Base-by-base conservation (phyloP, 1,284 basidiomycete genomes). In the Singerocomus inundabilis region DNA sequence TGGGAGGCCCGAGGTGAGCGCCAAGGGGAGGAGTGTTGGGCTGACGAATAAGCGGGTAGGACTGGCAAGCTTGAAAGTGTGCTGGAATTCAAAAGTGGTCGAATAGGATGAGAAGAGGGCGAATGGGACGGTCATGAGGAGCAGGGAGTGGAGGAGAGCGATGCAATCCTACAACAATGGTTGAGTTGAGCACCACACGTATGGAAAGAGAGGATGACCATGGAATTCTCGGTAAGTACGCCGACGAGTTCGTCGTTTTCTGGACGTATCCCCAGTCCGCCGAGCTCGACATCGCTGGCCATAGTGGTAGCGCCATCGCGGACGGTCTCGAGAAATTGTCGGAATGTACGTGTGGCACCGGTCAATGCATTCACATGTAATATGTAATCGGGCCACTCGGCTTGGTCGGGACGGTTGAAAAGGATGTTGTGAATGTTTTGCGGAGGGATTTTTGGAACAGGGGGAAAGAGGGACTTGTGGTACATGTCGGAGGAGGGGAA, bases 201-300 rank as follows among this genome's bases (percentile, higher is more conserved):
- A 18, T 18, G 2, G 11, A 26, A 35, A 39, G 16, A 44, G 18
- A 47, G 39, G 24, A 74, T 54, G 66, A 88, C 88, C 63, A 83
- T 64, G 36, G 77, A 81, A 60, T 89, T 91, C 45, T 82, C 77
- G 64, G 80, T 80, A 58, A 88, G 76, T 12, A 90, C 77, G 3
- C 83, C 88, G 26, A 88, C 70, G 26, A 87, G 78, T 52, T 85
- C 83, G 1, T 71, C 72, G 4, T 72, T 68, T 18, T 70, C 70
- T 1, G 62, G 62, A 12, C 65, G 60, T n/a, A 88, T 59, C 0
- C 76, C 83, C 5, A 88, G 66, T 0, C 86, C 84, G 1, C 83
- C 84, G 30, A 76, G 63, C 0, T 64, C 54, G 12, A 68, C 53
- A 2, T 77, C 70, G 1, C 72, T 66, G 1, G 71, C 72, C 7